These are phyloP conservation scores for Mycena amicta DNA, from an alignment of 768 basidiomycete genomes.

Conservation along the genomic window DNA sequence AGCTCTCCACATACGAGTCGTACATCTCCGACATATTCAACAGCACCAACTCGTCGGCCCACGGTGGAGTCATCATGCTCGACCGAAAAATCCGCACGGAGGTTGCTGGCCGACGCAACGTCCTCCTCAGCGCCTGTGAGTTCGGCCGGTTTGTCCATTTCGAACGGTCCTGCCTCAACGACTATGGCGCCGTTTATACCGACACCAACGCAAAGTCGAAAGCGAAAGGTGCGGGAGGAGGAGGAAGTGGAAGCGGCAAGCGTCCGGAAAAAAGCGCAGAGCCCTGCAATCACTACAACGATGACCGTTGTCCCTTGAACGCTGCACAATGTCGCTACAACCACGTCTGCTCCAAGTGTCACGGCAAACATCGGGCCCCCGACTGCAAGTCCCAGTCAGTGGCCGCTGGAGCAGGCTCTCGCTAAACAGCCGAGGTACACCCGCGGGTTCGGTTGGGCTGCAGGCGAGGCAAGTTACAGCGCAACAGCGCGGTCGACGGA, in stretches of 20 bases:
- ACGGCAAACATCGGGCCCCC: background rate
- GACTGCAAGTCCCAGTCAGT: background rate
- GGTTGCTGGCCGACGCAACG: slow-evolving; percentile 13
- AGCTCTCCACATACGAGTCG: slow-evolving; percentile 21
- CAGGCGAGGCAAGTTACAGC: background rate
- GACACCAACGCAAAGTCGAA: slow-evolving; percentile 2
- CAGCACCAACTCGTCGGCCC: background rate
- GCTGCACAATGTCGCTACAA: background rate
- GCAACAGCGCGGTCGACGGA: slow-evolving; percentile 3
- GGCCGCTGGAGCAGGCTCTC: background rate
- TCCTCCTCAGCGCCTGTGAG: slow-evolving; percentile 27
- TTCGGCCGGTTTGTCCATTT: background rate
- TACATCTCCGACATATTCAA: slow-evolving; percentile 24
- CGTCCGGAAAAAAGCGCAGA: background rate
- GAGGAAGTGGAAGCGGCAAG: background rate
- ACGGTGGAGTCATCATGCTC: slow-evolving; percentile 26
- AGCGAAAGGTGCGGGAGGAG: background rate
- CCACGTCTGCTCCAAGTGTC: background rate
- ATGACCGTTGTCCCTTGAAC: slow-evolving; percentile 5
- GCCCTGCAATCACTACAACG: slow-evolving; percentile 20
- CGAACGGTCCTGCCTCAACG: slow-evolving; percentile 9
- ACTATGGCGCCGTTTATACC: slow-evolving; percentile 2
- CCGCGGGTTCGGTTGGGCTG: background rate
- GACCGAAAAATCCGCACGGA: slow-evolving; percentile 29
- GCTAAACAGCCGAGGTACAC: background rate